These are phyloP conservation scores for Kluyveromyces wickerhamii DNA, from an alignment of 805 yeast species.

Conservation along the genomic window DNA sequence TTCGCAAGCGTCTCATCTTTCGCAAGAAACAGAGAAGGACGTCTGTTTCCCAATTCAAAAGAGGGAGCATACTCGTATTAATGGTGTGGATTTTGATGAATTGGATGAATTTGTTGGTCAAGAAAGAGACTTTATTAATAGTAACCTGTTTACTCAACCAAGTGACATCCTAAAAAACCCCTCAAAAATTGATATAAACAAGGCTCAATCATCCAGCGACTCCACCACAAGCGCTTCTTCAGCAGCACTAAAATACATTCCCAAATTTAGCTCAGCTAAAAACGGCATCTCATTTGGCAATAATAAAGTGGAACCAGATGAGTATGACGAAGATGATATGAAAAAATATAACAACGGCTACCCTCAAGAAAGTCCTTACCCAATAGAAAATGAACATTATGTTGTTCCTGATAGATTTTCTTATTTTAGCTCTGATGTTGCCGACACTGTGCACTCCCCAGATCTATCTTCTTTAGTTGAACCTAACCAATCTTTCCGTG, in stretches of 20 bases:
- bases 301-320: slow-evolving; percentile 32
- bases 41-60: slow-evolving; percentile 92
- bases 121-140: neutral
- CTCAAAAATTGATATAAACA: neutral
- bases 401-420: slow-evolving; percentile 69
- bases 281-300: slow-evolving; percentile 35
- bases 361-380: neutral
- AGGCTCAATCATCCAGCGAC: slow-evolving; percentile 25
- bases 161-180: slow-evolving; percentile 1
- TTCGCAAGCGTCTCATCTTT: slow-evolving; percentile 66
- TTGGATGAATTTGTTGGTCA: slow-evolving; percentile 58
- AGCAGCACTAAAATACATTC: slow-evolving; percentile 59
- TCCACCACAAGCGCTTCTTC: slow-evolving; percentile 33
- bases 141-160: neutral
- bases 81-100: slow-evolving; percentile 87
- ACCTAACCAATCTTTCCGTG: slow-evolving; percentile 57
- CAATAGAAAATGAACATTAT: slow-evolving; percentile 5
- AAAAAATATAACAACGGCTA: slow-evolving; percentile 1
- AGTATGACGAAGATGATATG: slow-evolving; percentile 7
- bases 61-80: slow-evolving; percentile 45
- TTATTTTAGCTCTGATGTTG: slow-evolving; percentile 72
- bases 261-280: slow-evolving; percentile 22
- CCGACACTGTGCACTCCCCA: slow-evolving; percentile 83
- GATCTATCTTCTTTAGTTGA: slow-evolving; percentile 70
- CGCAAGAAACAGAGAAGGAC: slow-evolving; percentile 93